phyloP scores from a whole-genome alignment of 495 filamentous ascomycete species.

The Penicillium goetzii region DNA sequence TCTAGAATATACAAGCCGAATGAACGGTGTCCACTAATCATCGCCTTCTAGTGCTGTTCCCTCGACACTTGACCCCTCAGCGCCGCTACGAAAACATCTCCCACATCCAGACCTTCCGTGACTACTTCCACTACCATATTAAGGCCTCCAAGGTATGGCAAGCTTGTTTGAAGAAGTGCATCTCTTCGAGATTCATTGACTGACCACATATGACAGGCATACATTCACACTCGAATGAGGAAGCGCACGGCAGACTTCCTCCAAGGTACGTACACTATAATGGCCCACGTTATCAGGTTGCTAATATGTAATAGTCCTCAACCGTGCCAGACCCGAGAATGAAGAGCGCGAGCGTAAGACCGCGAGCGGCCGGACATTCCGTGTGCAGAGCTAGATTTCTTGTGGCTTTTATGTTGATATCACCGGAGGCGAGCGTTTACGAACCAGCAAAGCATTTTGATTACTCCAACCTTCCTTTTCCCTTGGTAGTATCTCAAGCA shows the following conservation, averaged over 20 bases:
- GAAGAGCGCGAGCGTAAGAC: conserved; percentile 99
- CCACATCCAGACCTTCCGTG: conserved; percentile 99
- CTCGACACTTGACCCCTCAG: conserved; percentile 87
- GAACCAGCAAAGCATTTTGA: conserved; percentile 29
- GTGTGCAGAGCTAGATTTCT: conserved; percentile 60
- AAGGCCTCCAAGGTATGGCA: conserved; percentile 85
- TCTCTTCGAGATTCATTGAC: neutral
- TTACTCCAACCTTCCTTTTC: conserved; percentile 2
- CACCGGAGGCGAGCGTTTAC: conserved; percentile 28
- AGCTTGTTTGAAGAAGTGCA: conserved; percentile 2
- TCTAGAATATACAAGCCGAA: neutral
- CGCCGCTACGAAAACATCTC: conserved; percentile 93
- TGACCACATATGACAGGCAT: conserved; percentile 60
- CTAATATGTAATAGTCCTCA: conserved; percentile 66
- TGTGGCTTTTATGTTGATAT: conserved; percentile 29
- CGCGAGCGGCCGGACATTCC: conserved; percentile 93
- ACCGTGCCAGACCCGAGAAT: conserved; percentile 87
- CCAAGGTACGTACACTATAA: conserved; percentile 64
- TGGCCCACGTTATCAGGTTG: conserved; percentile 1
- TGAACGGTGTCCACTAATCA: conserved; percentile 15
- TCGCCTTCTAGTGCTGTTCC: conserved; percentile 80
- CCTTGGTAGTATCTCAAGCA: conserved; percentile 1
- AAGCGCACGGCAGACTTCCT: conserved; percentile 96
- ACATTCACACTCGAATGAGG: conserved; percentile 97
- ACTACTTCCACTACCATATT: conserved; percentile 99